Base-by-base conservation (phyloP, 345 rosid genomes). In the Citrus trifoliata region DNA sequence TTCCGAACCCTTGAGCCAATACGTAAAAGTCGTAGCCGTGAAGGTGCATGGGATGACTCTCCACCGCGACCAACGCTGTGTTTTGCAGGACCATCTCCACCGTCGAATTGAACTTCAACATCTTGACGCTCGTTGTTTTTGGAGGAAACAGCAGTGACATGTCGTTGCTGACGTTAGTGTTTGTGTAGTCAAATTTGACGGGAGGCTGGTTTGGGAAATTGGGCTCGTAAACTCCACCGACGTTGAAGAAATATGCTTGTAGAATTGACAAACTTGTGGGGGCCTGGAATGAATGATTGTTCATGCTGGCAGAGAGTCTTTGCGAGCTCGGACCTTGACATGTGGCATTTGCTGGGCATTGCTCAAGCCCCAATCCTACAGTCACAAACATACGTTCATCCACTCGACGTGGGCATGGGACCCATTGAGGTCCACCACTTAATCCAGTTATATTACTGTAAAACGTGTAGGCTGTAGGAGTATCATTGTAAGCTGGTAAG, bases 1-100 rank as follows among this genome's bases (percentile, higher is more conserved):
- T 94, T 35, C 99, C 99, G 67, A 96, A 96, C 22, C 97, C 99
- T 82, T 93, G 98, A 73, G 94, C 97, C 82, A 96, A 5, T 2
- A 96, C 92, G 65, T 93, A 89, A 78, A 96, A 96, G 80, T 96
- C 86, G 62, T 83, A 86, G 4, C 99, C 97, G 42, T 96, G 99
- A 14, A 96, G 51, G 58, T 96, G 99, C 84, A 94, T 94, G 1
- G 98, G 99, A 74, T 96, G 99, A 78, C 75, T 92, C 88, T 96
- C 99, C 1, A 74, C 71, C 0, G 76, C 89, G 0, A 94, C 0
- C 37, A 96, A 67, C 7, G 93, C 92, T 0, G 94, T 93, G 88
- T 96, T 87, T 75, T 96, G 99, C 7, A 92, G 24, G 70, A 96
- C 89, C 40, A 94, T 74, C 81, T 96, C 90, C 74, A 96, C 92